Conservation (phyloP, 306 rosid genomes). For the Inga leiocalycina region DNA sequence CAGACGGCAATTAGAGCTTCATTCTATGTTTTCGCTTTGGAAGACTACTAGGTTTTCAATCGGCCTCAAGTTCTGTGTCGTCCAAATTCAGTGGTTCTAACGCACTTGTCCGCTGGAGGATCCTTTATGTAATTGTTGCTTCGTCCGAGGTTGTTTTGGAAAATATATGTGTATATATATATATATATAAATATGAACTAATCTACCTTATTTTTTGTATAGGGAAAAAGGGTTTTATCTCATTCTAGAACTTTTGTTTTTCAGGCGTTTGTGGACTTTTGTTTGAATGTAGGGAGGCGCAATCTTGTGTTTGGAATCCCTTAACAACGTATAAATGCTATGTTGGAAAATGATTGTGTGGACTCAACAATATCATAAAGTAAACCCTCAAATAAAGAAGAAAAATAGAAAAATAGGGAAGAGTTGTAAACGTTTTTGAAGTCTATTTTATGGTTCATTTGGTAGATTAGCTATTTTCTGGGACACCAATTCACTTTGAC, state of each 20-base stretch:
- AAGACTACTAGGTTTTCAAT: neutral
- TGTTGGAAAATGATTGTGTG: neutral
- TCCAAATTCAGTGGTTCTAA: neutral
- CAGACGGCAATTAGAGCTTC: conserved; percentile 55
- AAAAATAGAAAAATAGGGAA: neutral
- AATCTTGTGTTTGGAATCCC: neutral
- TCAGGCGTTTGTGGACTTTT: neutral
- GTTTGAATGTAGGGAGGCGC: neutral
- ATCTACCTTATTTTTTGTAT: neutral
- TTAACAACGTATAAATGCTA: neutral
- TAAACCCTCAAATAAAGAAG: neutral
- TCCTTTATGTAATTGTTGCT: neutral
- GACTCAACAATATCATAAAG: neutral
- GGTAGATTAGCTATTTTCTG: neutral
- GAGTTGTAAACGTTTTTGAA: no score
- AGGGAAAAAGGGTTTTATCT: neutral
- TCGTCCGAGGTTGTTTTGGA: neutral
- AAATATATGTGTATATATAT: no score
- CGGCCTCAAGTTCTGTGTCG: neutral
- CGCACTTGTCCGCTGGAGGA: neutral
- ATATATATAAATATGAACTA: neutral
- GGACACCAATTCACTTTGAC: neutral
- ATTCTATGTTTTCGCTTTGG: neutral
- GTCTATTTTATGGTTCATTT: neutral
- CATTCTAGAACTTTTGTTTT: neutral